Evolutionary conservation across 805 yeast genomes (phyloP).

Genomic region (Ogataea nakhonphanomensis): DNA sequence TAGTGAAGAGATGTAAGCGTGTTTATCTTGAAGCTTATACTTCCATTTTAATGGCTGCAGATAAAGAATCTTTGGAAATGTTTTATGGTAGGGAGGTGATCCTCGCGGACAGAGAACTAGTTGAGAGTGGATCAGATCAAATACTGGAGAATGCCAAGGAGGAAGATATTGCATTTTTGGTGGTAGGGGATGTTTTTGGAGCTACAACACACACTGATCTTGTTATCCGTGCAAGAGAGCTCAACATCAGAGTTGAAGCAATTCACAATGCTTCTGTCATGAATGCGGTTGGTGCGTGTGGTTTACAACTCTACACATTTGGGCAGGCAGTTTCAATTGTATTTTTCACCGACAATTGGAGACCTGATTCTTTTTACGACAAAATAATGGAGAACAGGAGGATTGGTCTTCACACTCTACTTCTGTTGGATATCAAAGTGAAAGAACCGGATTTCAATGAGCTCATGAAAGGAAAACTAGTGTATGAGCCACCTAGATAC

Average conservation of each 20-base stretch:
- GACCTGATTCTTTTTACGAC: conserved; percentile 92
- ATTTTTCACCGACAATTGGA: conserved; percentile 92
- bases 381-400: conserved; percentile 85
- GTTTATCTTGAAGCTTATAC: conserved; percentile 97
- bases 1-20: conserved; percentile 76
- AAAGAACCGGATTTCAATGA: conserved; percentile 95
- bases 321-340: conserved; percentile 98
- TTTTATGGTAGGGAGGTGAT: conserved; percentile 84
- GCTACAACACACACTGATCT: conserved; percentile 98
- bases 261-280: conserved; percentile 95
- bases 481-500: conserved; percentile 96
- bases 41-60: conserved; percentile 91
- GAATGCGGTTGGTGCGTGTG: conserved; percentile 99
- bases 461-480: conserved; percentile 85
- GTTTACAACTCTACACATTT: conserved; percentile 88
- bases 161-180: conserved; percentile 89
- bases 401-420: conserved; percentile 87
- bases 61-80: conserved; percentile 65
- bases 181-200: conserved; percentile 97
- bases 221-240: conserved; percentile 85
- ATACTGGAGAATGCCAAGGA: conserved; percentile 72
- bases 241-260: conserved; percentile 70
- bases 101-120: conserved; percentile 92
- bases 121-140: conserved; percentile 82
- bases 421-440: conserved; percentile 88